Evolutionary conservation across 2,329 filamentous ascomycete species (phyloP).

Genomic region (Parastagonospora avenae): DNA sequence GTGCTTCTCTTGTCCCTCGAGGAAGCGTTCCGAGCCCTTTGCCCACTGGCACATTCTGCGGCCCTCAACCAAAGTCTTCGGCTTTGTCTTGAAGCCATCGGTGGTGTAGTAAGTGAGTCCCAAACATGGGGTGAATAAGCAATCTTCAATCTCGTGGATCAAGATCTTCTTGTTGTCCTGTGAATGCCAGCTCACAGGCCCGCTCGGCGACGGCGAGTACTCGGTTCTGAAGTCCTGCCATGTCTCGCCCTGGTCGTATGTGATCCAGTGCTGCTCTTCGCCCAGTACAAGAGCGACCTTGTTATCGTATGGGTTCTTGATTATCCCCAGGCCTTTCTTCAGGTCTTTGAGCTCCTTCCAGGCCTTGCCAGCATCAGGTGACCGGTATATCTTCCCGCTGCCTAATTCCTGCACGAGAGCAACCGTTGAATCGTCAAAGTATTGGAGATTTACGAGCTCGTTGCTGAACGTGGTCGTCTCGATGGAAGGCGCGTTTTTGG

Average conservation of each 20-base stretch:
- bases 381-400: slow-evolving; percentile 73
- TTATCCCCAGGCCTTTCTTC: slow-evolving; percentile 65
- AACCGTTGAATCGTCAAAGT: slow-evolving; percentile 88
- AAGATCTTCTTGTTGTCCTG: slow-evolving; percentile 83
- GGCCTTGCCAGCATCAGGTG: slow-evolving; percentile 76
- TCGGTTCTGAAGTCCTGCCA: slow-evolving; percentile 77
- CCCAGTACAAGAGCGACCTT: slow-evolving; percentile 82
- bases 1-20: slow-evolving; percentile 67
- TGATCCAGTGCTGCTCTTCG: slow-evolving; percentile 76
- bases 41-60: slow-evolving; percentile 88
- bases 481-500: slow-evolving; percentile 69
- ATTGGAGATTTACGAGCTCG: slow-evolving; percentile 73
- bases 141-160: slow-evolving; percentile 63
- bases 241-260: slow-evolving; percentile 77
- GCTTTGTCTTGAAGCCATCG: slow-evolving; percentile 77
- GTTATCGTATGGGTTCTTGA: slow-evolving; percentile 79
- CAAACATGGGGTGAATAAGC: slow-evolving; percentile 46
- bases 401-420: slow-evolving; percentile 74
- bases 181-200: slow-evolving; percentile 80
- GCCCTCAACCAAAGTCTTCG: slow-evolving; percentile 68
- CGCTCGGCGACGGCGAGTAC: slow-evolving; percentile 56
- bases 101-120: slow-evolving; percentile 71
- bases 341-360: slow-evolving; percentile 73
- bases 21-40: slow-evolving; percentile 74
- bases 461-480: slow-evolving; percentile 68